Evolutionary conservation across 805 yeast genomes (phyloP), one percentile per base, ranked within the genome.

Genomic region (Zygosaccharomyces siamensis): DNA sequence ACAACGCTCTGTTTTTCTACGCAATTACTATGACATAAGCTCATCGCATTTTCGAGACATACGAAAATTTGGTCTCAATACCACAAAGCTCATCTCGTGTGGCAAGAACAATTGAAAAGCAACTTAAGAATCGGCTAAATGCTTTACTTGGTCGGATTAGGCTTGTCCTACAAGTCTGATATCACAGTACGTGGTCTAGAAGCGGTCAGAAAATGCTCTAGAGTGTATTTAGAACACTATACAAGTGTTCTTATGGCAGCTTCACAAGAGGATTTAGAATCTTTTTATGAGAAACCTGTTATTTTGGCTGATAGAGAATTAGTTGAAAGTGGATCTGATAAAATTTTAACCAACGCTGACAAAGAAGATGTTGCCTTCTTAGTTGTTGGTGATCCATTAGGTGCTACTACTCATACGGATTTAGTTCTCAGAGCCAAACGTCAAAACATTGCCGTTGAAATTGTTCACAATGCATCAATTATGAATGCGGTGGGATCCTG

Each of bases 401-500:
- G 99, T 30, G 99, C 99, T 28, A 92, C 99, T 4, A 92, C 99
- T 0, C 99, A 92, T 70, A 89, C 97, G 0, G 99, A 93, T 71
- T 75, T 92, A 54, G 88, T 90, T 37, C 78, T 92, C 51, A 76
- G 99, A 62, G 98, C 99, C 39, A 79, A 95, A 58, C 96, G 86
- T 67, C 74, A 83, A 51, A 80, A 80, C 2, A 88, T 93, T 62
- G 72, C 77, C 44, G 87, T 86, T 39, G 95, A 87, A 63, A 78
- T 86, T 35, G 80, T 92, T 51, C 99, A 92, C 71, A 92, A 92
- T 67, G 99, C 99, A 1, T 86, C 96, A 14, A 93, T 92, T 10
- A 89, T 93, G 97, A 92, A 92, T 64, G 99, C 98, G 0, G 96
- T 92, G 23, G 99, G 99, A 16, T 95, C 97, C 1, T 89, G 97